Evolutionary conservation across 148 eudicot genomes (phyloP).

Genomic region (Fagopyrum esculentum): DNA sequence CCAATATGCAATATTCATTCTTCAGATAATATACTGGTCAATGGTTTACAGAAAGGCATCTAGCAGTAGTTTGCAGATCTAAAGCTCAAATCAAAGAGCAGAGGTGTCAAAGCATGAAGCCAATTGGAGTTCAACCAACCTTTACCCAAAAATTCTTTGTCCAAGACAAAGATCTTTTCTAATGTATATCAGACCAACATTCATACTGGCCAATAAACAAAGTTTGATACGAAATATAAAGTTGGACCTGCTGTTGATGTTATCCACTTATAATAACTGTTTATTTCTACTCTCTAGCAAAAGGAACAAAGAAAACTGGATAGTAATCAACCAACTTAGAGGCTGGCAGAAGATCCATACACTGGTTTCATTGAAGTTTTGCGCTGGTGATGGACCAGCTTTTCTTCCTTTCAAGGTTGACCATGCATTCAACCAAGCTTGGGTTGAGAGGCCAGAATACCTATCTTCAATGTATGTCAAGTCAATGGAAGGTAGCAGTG

Average conservation of each 20-base stretch:
- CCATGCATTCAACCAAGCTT: slow-evolving; percentile 52
- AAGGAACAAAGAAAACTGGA: not conserved
- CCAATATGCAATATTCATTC: no score
- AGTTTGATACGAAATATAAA: not conserved
- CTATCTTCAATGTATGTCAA: slow-evolving; percentile 53
- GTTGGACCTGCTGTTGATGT: not conserved
- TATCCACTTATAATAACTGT: not conserved
- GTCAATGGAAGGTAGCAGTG: slow-evolving; percentile 45
- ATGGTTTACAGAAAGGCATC: not conserved
- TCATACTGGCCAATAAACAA: not conserved
- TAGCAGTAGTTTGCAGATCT: not conserved
- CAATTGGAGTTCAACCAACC: not conserved
- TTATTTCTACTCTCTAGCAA: not conserved
- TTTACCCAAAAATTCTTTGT: not conserved
- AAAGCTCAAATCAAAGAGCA: not conserved
- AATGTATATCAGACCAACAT: not conserved
- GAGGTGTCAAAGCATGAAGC: not conserved
- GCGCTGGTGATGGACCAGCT: slow-evolving; percentile 7
- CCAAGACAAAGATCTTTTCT: not conserved
- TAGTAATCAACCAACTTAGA: not conserved
- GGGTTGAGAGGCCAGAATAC: slow-evolving; percentile 50
- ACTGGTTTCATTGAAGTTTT: slow-evolving; percentile 12
- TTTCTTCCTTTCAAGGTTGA: slow-evolving; percentile 48
- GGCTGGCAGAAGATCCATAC: slow-evolving; percentile 10
- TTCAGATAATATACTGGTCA: no score